phyloP scores from a whole-genome alignment of 495 filamentous ascomycete genomes.

The Hypoxylon perforatum region DNA sequence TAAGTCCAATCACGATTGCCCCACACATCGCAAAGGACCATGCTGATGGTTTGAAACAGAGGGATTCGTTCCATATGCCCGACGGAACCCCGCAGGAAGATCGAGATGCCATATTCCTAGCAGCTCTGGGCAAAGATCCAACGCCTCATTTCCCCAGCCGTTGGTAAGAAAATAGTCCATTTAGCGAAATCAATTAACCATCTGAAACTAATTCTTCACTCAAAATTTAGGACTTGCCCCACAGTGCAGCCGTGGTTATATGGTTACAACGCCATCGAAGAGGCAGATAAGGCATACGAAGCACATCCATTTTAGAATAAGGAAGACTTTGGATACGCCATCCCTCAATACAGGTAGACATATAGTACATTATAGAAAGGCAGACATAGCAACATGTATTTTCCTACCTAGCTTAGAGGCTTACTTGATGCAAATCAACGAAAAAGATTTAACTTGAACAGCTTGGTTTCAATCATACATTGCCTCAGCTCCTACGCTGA shows the following conservation, averaged over 20 bases:
- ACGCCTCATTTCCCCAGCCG: conserved; percentile 32
- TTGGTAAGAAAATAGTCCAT: conserved; percentile 19
- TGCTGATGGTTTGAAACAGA: conserved; percentile 62
- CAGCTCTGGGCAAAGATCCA: conserved; percentile 47
- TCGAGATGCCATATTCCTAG: conserved; percentile 62
- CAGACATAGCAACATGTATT: no score
- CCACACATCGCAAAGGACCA: conserved; percentile 46
- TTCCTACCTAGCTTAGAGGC: no score
- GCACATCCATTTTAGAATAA: conserved; percentile 49
- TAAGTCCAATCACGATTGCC: neutral
- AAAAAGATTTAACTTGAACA: no score
- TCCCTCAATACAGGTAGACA: no score
- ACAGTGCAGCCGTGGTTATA: conserved; percentile 65
- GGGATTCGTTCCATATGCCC: conserved; percentile 68
- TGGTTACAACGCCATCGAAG: conserved; percentile 63
- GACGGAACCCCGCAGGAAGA: conserved; percentile 66
- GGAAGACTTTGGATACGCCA: no score
- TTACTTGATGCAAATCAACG: no score
- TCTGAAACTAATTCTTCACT: conserved; percentile 7
- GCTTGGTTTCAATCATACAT: no score
- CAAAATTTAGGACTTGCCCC: conserved; percentile 61
- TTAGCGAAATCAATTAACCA: neutral
- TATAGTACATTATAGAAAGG: no score
- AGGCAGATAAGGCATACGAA: conserved; percentile 62
- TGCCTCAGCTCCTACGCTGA: no score